Percentiles rank a stretch among this genome's conserved stretches.
Evolutionary conservation across 257 asterid species (phyloP).

Genomic region (Solanum gandarillasii): DNA sequence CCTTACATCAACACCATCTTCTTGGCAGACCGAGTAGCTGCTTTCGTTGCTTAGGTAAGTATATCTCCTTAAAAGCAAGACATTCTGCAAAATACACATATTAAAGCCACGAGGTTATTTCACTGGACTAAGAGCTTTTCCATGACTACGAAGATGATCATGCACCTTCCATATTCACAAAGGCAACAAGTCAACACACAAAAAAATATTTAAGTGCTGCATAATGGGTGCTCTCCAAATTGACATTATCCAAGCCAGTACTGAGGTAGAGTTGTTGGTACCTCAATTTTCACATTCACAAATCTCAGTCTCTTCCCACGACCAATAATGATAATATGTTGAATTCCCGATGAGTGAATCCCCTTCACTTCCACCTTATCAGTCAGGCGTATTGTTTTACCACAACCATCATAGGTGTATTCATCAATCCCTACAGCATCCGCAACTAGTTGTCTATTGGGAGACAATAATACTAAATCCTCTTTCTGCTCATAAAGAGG

Average conservation of each 20-base stretch:
- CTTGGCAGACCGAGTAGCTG: conserved; percentile 60
- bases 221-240: background rate
- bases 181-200: background rate
- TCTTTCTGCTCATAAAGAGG: conserved; percentile 61
- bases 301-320: conserved; percentile 87
- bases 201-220: background rate
- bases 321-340: conserved; percentile 78
- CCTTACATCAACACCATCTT: conserved; percentile 81
- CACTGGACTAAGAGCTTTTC: background rate
- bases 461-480: conserved; percentile 68
- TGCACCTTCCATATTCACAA: background rate
- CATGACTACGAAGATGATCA: background rate
- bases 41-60: conserved; percentile 82
- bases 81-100: conserved; percentile 53
- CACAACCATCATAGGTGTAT: conserved; percentile 88
- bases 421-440: conserved; percentile 81
- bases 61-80: conserved; percentile 60
- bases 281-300: conserved; percentile 88
- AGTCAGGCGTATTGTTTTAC: conserved; percentile 61
- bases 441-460: conserved; percentile 66
- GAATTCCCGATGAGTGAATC: conserved; percentile 28
- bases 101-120: conserved; percentile 8
- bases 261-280: conserved; percentile 17
- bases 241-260: background rate
- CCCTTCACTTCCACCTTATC: conserved; percentile 49